phyloP scores from a whole-genome alignment of 148 eudicot genomes.

The Rhododendron kiyosumense region DNA sequence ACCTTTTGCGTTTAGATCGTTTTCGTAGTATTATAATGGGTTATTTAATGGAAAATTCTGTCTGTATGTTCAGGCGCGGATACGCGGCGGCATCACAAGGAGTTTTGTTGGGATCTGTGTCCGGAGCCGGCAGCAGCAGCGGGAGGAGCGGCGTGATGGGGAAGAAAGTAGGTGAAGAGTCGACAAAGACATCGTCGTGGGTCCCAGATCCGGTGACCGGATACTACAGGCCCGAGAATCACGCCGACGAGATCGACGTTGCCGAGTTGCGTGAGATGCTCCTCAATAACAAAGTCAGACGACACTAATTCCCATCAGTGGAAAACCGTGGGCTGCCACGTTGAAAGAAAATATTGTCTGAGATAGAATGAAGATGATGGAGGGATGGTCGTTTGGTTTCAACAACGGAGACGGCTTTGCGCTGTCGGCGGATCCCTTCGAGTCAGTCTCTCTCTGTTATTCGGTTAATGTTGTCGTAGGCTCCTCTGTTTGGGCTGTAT shows the following conservation, averaged over 20 bases:
- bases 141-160: not conserved
- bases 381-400: not conserved
- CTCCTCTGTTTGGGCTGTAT: not conserved
- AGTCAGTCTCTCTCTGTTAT: not conserved
- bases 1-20: not conserved
- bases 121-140: not conserved
- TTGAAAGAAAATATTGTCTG: not conserved
- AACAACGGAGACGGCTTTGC: not conserved
- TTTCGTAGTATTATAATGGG: not conserved
- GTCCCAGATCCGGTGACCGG: conserved; percentile 88
- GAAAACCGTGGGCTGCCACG: not conserved
- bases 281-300: conserved; percentile 37
- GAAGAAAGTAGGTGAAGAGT: conserved; percentile 19
- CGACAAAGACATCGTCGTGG: conserved; percentile 53
- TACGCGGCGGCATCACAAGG: conserved; percentile 36
- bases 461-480: not conserved
- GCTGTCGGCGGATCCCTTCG: not conserved
- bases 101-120: not conserved
- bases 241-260: conserved; percentile 51
- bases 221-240: conserved; percentile 72
- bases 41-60: not conserved
- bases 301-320: not conserved
- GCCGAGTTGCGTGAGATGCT: conserved; percentile 62
- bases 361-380: not conserved
- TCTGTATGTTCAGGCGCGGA: conserved; percentile 35